These are phyloP conservation scores for Boletus pseudo-olivaceus DNA, from an alignment of 768 basidiomycete genomes.

Conservation along the genomic window DNA sequence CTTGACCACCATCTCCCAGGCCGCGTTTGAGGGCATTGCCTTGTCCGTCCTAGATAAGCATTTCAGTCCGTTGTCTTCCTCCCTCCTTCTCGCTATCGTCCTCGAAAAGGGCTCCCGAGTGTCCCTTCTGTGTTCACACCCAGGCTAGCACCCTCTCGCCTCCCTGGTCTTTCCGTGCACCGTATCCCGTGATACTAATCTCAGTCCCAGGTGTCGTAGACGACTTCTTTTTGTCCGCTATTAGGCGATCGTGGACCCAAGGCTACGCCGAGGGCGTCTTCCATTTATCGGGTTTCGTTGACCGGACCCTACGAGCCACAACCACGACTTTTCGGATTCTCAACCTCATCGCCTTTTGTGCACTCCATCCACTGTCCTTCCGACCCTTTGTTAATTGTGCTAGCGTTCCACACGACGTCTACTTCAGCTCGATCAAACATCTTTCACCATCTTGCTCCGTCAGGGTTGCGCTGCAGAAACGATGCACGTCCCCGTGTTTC, in stretches of 20 bases:
- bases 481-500: conserved; percentile 28
- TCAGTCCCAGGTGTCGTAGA: conserved; percentile 4
- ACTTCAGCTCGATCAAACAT: background rate
- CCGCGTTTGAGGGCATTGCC: conserved; percentile 1
- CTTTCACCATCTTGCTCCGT: background rate
- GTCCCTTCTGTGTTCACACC: background rate
- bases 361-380: background rate
- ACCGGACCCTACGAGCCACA: conserved; percentile 17
- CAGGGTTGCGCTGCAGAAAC: conserved; percentile 4
- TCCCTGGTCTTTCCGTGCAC: conserved; percentile 7
- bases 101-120: background rate
- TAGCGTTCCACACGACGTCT: background rate
- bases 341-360: background rate
- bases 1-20: background rate
- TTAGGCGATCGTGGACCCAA: conserved; percentile 10
- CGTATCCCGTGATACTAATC: conserved; percentile 7
- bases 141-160: background rate
- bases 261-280: conserved; percentile 15
- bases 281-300: conserved; percentile 21
- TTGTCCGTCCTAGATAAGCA: conserved; percentile 10
- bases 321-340: conserved; percentile 14
- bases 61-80: conserved; percentile 1
- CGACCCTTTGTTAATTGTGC: background rate
- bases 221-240: conserved; percentile 1
- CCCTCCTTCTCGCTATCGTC: background rate